phyloP scores from a whole-genome alignment of 116 monocot genomes.

The Cymodocea nodosa region DNA sequence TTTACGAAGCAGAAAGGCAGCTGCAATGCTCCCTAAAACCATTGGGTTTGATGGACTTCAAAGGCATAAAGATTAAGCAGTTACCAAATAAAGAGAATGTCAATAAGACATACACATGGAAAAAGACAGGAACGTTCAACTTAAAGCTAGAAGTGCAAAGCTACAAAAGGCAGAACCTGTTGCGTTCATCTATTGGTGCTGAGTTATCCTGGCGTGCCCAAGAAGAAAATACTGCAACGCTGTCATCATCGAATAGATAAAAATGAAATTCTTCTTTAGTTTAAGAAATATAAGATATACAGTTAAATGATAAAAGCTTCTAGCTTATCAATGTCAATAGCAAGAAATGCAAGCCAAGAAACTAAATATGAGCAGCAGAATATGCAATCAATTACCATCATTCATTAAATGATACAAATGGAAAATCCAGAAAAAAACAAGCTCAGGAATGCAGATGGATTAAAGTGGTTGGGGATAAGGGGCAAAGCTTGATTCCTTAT shows the following conservation, averaged over 20 bases:
- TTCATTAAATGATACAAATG: no score
- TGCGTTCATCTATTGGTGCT: background rate
- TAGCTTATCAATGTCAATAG: no score
- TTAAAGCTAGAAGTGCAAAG: background rate
- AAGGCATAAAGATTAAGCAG: slow-evolving; percentile 3
- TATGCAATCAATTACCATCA: no score
- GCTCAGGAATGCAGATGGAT: no score
- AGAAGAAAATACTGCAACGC: slow-evolving; percentile 90
- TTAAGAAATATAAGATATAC: no score
- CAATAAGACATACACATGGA: background rate
- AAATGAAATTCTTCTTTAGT: background rate
- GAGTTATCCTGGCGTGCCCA: slow-evolving; percentile 46
- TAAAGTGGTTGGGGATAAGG: no score
- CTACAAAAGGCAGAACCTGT: slow-evolving; percentile 2
- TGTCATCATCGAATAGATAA: slow-evolving; percentile 7
- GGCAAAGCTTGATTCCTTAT: no score
- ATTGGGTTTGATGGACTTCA: slow-evolving; percentile 52
- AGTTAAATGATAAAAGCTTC: no score
- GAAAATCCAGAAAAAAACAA: no score
- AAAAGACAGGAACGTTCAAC: background rate
- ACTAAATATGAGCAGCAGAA: no score
- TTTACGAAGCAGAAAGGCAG: slow-evolving; percentile 60
- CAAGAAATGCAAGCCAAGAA: no score
- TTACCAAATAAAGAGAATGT: background rate
- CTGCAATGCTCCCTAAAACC: slow-evolving; percentile 77